Percentiles rank a stretch among this genome's conserved stretches.
These are phyloP conservation scores for Podaxis sp. DNA, from an alignment of 768 basidiomycete species.

Conservation along the genomic window DNA sequence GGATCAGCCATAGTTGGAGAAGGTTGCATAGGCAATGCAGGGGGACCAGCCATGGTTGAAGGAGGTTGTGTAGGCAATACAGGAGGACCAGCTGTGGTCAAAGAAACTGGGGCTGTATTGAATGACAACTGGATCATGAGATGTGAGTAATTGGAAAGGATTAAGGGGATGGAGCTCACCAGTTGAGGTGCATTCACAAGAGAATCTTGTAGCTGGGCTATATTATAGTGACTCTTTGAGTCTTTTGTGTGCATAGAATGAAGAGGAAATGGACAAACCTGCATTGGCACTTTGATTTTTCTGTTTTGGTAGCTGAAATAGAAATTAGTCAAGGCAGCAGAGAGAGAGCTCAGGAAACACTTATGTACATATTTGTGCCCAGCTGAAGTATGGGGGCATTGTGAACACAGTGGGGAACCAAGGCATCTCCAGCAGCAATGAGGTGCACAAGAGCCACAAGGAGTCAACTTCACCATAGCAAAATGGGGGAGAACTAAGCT, in stretches of 20 bases:
- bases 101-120: no score
- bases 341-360: not conserved
- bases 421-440: not conserved
- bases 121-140: not conserved
- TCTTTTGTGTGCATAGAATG: not conserved
- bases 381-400: not conserved
- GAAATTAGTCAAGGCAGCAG: not conserved
- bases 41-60: no score
- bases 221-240: not conserved
- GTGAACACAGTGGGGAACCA: not conserved
- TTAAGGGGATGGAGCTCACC: not conserved
- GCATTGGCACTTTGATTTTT: not conserved
- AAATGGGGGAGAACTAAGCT: not conserved
- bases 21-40: no score
- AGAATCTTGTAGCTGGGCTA: not conserved
- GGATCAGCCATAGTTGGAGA: no score
- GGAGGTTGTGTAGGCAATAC: no score
- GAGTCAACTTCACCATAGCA: not conserved
- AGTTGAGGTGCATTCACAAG: not conserved
- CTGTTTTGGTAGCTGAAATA: not conserved
- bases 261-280: not conserved
- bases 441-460: not conserved
- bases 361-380: not conserved
- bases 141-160: not conserved
- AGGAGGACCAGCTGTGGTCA: no score